A percentile compares a stretch with the other conserved stretches of the same genome.
phyloP scores from a whole-genome alignment of 257 asterid species.

The Capsicum pubescens region DNA sequence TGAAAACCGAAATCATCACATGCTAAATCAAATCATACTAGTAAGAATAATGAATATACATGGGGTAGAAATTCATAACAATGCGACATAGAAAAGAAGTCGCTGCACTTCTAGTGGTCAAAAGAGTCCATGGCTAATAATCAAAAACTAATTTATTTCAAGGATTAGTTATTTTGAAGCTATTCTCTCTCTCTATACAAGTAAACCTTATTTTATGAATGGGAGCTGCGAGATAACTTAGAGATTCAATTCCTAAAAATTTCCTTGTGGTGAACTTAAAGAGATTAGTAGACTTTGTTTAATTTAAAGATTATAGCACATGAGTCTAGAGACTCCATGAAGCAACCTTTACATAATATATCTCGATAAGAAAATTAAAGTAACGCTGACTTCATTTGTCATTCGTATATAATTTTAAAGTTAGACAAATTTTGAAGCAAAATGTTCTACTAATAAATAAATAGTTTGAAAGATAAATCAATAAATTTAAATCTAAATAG shows the following conservation, averaged over 20 bases:
- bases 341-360: conserved; percentile 16
- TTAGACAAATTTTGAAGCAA: neutral
- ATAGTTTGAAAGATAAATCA: neutral
- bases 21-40: neutral
- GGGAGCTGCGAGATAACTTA: conserved; percentile 1
- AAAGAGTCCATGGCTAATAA: neutral
- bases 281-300: neutral
- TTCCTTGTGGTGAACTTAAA: conserved; percentile 20
- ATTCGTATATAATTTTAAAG: conserved; percentile 12
- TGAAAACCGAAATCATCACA: neutral
- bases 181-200: neutral
- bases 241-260: conserved; percentile 10
- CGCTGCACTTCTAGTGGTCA: too few relatives aligned
- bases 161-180: conserved; percentile 7
- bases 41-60: neutral
- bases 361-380: neutral
- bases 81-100: too few relatives aligned
- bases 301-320: neutral
- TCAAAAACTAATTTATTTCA: neutral
- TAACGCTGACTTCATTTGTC: conserved; percentile 14
- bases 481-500: neutral
- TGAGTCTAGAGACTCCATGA: neutral
- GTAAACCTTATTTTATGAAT: neutral
- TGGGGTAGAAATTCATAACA: neutral
- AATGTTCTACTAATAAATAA: neutral